These are phyloP conservation scores for Cruciata laevipes DNA, from an alignment of 257 asterid genomes.

Conservation along the genomic window DNA sequence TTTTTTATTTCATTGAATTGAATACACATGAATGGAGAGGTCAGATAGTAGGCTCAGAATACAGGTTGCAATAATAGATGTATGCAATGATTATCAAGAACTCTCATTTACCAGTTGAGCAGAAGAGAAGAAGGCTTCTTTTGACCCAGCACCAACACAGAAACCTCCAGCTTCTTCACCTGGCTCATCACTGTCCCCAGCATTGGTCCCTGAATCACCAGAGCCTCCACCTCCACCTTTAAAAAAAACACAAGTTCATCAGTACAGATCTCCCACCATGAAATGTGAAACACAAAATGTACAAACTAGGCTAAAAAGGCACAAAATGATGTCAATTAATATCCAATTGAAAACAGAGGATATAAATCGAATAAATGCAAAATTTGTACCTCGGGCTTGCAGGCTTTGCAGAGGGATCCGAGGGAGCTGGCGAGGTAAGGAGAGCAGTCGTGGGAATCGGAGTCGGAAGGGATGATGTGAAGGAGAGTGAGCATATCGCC, in stretches of 20 bases:
- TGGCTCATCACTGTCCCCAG: slow-evolving; percentile 77
- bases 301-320: background rate
- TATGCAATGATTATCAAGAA: background rate
- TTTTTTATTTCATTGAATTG: background rate
- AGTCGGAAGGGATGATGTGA: slow-evolving; percentile 48
- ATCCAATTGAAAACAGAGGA: background rate
- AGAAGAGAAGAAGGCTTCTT: slow-evolving; percentile 51
- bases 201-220: slow-evolving; percentile 76
- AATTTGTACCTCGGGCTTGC: slow-evolving; percentile 72
- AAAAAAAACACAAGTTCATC: background rate
- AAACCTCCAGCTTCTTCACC: slow-evolving; percentile 85
- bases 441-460: slow-evolving; percentile 27
- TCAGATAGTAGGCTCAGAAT: background rate
- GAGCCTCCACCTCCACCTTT: slow-evolving; percentile 92
- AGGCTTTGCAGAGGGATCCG: slow-evolving; percentile 78
- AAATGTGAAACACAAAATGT: background rate
- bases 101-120: slow-evolving; percentile 40
- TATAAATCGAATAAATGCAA: too few relatives aligned
- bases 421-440: slow-evolving; percentile 58
- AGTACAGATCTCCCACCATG: slow-evolving; percentile 5
- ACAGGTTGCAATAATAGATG: background rate
- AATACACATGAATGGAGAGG: background rate
- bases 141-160: slow-evolving; percentile 82
- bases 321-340: slow-evolving; percentile 4
- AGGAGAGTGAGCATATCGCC: slow-evolving; percentile 79